Conservation (phyloP, 2,329 filamentous ascomycete genomes). For the Rasamsonia emersonii region DNA sequence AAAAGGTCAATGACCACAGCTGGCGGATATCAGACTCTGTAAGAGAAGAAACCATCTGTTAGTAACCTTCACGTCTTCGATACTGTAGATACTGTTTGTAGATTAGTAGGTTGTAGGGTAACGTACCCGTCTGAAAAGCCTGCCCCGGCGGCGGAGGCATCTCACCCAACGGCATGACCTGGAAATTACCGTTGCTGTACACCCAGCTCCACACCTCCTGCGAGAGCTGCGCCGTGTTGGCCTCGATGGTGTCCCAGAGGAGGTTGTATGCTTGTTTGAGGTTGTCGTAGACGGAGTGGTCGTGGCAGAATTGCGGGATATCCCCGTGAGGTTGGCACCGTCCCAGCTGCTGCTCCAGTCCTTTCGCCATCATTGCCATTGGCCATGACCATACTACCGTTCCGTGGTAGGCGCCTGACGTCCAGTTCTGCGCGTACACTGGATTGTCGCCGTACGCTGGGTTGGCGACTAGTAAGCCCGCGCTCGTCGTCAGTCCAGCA, state of each 20-base stretch:
- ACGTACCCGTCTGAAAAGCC: conserved; percentile 28
- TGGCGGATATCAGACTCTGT: conserved; percentile 47
- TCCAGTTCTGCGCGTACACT: conserved; percentile 44
- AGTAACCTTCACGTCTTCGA: conserved; percentile 4
- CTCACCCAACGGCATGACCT: conserved; percentile 43
- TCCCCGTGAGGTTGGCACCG: conserved; percentile 34
- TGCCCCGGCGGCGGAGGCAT: conserved; percentile 40
- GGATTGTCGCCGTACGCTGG: conserved; percentile 47
- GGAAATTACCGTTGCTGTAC: conserved; percentile 41
- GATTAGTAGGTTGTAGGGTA: background rate
- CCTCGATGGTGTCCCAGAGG: conserved; percentile 54
- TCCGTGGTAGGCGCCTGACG: conserved; percentile 53
- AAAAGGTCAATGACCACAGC: conserved; percentile 51
- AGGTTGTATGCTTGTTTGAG: conserved; percentile 48
- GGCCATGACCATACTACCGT: conserved; percentile 60
- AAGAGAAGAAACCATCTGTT: conserved; percentile 4
- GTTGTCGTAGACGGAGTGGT: conserved; percentile 36
- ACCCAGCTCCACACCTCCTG: conserved; percentile 57
- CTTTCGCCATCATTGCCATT: conserved; percentile 55
- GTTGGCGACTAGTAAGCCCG: conserved; percentile 53
- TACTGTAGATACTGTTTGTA: conserved; percentile 4
- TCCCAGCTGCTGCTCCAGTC: conserved; percentile 49
- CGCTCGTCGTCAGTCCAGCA: conserved; percentile 47
- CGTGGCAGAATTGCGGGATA: conserved; percentile 43
- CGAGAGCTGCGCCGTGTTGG: conserved; percentile 44